Evolutionary conservation across 1,139 yeast species (phyloP), one percentile per base, ranked within the genome.

Genomic region (Groenewaldozyma auringiensis): DNA sequence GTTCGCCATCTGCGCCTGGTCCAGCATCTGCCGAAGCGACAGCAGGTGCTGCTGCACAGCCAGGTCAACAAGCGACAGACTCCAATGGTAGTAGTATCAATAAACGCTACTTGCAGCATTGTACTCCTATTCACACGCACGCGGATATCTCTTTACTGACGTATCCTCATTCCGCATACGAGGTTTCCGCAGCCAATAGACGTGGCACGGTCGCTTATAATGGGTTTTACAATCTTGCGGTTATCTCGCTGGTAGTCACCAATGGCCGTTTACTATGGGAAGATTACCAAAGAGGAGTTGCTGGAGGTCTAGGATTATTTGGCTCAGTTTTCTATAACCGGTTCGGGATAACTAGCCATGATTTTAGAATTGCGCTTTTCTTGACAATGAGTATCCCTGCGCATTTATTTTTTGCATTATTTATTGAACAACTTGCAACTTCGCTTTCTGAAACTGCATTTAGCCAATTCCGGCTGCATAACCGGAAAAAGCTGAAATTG

Each of bases 211-310:
- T 25, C 6, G 56, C 62, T 14, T 61, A 54, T 44, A 57, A 63
- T 2, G 74, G 74, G 18, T 65, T 70, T 53, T 65, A 64, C 42
- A 70, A 70, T 50, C 55, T 70, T 35, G 61, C 66, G 14, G 60
- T 68, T 63, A 63, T 70, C 16, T 58, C 67, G 2, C 57, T 70
- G 41, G 55, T 62, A 21, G 60, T 62, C 27, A 68, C 72, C 31
- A 69, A 69, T 44, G 49, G 68, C 34, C 63, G 72, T n/a, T 58
- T 69, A 21, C 49, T 69, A 36, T 51, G 64, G 34, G 67, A 63
- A 40, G 70, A 69, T 52, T 68, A 66, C 56, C 54, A 52, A 18
- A 60, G 59, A 42, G 62, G 66, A 45, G 9, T 25, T 8, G 29
- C 29, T 11, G 29, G 29, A 25, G 29, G 29, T 8, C 11, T 25